Evolutionary conservation across 495 filamentous ascomycete genomes (phyloP).

Genomic region (Lepraria neglecta): DNA sequence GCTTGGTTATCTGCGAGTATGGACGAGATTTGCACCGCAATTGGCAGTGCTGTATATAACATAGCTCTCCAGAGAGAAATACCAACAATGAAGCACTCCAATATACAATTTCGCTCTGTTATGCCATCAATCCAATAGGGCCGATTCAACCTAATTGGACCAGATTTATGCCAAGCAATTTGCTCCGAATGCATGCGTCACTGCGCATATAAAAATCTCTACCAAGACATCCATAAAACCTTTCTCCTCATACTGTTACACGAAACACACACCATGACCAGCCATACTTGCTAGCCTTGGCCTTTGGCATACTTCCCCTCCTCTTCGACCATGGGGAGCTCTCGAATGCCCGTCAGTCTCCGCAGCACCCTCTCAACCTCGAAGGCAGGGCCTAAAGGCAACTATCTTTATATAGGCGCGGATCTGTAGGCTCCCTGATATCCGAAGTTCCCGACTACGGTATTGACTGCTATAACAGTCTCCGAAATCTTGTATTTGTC

Average conservation of each 20-base stretch:
- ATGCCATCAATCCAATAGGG: neutral
- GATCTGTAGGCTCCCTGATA: constrained; percentile 15
- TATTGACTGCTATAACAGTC: constrained; percentile 39
- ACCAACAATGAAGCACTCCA: neutral
- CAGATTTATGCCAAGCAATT: constrained; percentile 2
- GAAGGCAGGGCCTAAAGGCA: constrained; percentile 17
- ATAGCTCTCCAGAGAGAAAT: neutral
- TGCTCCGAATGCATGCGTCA: neutral
- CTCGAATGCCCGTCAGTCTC: constrained; percentile 26
- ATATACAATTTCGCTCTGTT: neutral
- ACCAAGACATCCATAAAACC: neutral
- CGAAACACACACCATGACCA: neutral
- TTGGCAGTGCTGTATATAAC: neutral
- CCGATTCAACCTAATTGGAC: no score
- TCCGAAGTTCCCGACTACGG: neutral
- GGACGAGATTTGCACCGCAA: neutral
- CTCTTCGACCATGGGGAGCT: constrained; percentile 18
- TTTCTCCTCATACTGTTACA: neutral
- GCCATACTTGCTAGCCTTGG: neutral
- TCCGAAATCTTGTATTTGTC: constrained; percentile 84
- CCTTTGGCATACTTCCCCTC: no score
- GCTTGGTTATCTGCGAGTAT: neutral
- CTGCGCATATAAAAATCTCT: neutral
- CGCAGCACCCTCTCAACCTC: constrained; percentile 16
- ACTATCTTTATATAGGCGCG: constrained; percentile 19